Conservation (phyloP, 2,329 filamentous ascomycete genomes). For the Boeremia exigua region DNA sequence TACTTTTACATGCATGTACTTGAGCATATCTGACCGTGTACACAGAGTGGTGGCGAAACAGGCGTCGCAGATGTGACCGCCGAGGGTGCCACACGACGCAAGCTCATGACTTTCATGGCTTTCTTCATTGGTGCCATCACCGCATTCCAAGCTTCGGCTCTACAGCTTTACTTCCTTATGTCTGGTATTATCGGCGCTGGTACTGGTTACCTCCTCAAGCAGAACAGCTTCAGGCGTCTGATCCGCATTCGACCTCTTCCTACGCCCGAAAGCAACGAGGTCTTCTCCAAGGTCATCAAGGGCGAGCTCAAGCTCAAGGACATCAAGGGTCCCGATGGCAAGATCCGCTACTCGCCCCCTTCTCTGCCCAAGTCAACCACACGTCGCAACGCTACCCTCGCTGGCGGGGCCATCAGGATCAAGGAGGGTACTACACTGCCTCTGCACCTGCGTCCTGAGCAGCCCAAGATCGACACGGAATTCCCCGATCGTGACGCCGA, state of each 20-base stretch:
- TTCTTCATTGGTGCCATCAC: conserved; percentile 61
- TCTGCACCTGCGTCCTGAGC: conserved; percentile 28
- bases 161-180: conserved; percentile 69
- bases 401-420: conserved; percentile 27
- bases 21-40: conserved; percentile 26
- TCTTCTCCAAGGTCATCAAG: conserved; percentile 35
- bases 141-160: conserved; percentile 59
- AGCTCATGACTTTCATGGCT: conserved; percentile 59
- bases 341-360: conserved; percentile 39
- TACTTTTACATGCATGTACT: background rate
- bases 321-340: conserved; percentile 33
- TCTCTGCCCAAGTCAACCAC: conserved; percentile 11
- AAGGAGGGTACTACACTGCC: conserved; percentile 33
- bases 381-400: conserved; percentile 22
- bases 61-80: conserved; percentile 41
- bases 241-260: conserved; percentile 45
- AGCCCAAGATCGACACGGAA: conserved; percentile 21
- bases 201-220: conserved; percentile 50
- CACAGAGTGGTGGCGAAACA: conserved; percentile 58
- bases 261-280: conserved; percentile 28
- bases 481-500: conserved; percentile 31
- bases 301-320: conserved; percentile 35
- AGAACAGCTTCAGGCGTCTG: conserved; percentile 42
- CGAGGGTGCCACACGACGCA: conserved; percentile 30
- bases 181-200: conserved; percentile 49